phyloP scores from a whole-genome alignment of 345 rosid species.

The Rhodomyrtus tomentosa region DNA sequence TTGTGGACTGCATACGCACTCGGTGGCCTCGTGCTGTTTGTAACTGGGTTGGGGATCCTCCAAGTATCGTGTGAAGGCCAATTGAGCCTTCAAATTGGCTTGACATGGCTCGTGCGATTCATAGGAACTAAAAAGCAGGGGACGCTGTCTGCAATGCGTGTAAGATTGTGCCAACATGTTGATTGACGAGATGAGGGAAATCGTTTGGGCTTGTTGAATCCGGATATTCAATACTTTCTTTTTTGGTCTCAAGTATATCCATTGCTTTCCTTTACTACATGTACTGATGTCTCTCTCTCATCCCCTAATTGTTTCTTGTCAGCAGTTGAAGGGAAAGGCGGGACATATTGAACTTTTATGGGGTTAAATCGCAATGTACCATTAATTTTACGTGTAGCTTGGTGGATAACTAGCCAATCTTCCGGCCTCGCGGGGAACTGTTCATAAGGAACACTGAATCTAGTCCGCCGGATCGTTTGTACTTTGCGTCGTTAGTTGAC shows the following conservation, averaged over 20 bases:
- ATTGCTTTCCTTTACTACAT: not conserved
- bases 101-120: not conserved
- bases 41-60: constrained; percentile 92
- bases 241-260: not conserved
- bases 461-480: not conserved
- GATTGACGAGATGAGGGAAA: not conserved
- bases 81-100: not conserved
- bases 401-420: not conserved
- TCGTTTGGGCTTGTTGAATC: not conserved
- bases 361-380: not conserved
- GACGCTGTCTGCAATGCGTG: not conserved
- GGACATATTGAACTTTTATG: not conserved
- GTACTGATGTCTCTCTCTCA: not conserved
- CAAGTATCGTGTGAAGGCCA: constrained; percentile 70
- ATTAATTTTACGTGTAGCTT: not conserved
- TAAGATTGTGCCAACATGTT: not conserved
- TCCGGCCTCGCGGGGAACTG: not conserved
- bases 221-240: not conserved
- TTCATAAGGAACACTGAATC: not conserved
- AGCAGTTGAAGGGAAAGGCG: not conserved
- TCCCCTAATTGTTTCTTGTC: not conserved
- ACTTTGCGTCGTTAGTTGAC: not conserved
- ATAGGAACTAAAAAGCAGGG: not conserved
- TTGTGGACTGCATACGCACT: constrained; percentile 90
- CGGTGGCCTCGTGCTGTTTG: constrained; percentile 90